phyloP scores from a whole-genome alignment of 2,329 filamentous ascomycete genomes.

The Gaeumannomyces sp. region DNA sequence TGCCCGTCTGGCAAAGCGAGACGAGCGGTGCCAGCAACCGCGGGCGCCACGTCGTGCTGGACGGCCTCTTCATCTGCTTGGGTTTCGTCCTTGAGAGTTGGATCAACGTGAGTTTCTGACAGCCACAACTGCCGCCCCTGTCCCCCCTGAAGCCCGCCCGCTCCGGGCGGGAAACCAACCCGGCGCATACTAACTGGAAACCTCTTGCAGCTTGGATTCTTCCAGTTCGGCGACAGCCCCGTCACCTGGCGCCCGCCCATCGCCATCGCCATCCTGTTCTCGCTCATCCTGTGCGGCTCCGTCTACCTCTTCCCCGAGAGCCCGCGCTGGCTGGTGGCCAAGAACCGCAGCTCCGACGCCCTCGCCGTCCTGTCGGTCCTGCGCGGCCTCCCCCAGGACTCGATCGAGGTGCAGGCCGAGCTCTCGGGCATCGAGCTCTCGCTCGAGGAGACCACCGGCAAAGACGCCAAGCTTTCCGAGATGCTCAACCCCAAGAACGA shows the following conservation, averaged over 20 bases:
- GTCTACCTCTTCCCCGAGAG: slow-evolving; percentile 34
- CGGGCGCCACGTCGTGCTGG: slow-evolving; percentile 19
- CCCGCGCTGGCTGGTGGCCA: slow-evolving; percentile 29
- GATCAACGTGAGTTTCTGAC: slow-evolving; percentile 13
- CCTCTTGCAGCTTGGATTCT: slow-evolving; percentile 11
- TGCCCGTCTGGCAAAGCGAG: slow-evolving; percentile 22
- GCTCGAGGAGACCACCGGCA: slow-evolving; percentile 34
- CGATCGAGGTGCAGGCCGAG: slow-evolving; percentile 21
- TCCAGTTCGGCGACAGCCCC: slow-evolving; percentile 11
- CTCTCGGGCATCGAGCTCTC: slow-evolving; percentile 29
- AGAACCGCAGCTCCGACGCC: slow-evolving; percentile 11
- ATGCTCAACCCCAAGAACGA: slow-evolving; percentile 40
- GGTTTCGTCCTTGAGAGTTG: slow-evolving; percentile 14
- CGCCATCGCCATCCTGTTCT: slow-evolving; percentile 27
- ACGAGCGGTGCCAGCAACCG: slow-evolving; percentile 17
- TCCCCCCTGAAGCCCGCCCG: too few species aligned
- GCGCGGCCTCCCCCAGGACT: slow-evolving; percentile 28
- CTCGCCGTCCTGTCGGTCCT: slow-evolving; percentile 25
- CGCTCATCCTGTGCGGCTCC: slow-evolving; percentile 24
- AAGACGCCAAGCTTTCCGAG: slow-evolving; percentile 32
- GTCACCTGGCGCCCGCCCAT: slow-evolving; percentile 25
- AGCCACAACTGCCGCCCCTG: slow-evolving; percentile 1
- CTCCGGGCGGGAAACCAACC: too few species aligned
- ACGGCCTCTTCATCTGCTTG: slow-evolving; percentile 16
- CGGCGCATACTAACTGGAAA: too few species aligned